phyloP scores from a whole-genome alignment of 257 asterid genomes.

The Solanum tacnaense region DNA sequence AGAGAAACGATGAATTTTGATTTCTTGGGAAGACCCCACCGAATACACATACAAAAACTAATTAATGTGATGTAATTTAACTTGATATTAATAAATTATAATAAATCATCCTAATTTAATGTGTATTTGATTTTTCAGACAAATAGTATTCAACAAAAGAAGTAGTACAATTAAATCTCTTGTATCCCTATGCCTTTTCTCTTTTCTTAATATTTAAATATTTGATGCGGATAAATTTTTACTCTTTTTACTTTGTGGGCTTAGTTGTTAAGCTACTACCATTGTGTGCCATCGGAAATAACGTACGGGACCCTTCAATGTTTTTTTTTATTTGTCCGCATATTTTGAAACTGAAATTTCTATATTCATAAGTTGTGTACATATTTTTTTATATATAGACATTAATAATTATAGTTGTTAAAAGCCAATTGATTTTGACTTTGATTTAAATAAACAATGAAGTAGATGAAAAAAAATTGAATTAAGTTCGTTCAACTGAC shows the following conservation, averaged over 20 bases:
- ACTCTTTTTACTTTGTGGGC: neutral
- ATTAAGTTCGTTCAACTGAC: neutral
- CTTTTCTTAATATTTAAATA: neutral
- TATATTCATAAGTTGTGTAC: neutral
- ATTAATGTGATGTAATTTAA: no score
- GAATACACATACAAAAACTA: neutral
- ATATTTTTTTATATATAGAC: neutral
- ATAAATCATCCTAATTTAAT: no score
- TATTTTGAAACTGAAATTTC: neutral
- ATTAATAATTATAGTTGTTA: neutral
- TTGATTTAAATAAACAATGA: neutral
- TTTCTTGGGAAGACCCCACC: neutral
- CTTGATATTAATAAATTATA: rapidly evolving
- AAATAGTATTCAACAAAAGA: no score
- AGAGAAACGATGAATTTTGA: neutral
- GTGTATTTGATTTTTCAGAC: neutral
- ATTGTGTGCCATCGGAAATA: neutral
- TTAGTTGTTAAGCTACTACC: constrained; percentile 6
- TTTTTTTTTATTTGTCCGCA: neutral
- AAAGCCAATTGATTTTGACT: neutral
- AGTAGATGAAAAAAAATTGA: neutral
- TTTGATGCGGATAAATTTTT: neutral
- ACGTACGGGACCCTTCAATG: neutral
- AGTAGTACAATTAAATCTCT: no score
- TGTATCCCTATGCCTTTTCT: no score